These are phyloP conservation scores for Phialophora macrospora DNA, from an alignment of 2,329 filamentous ascomycete genomes.

Conservation along the genomic window DNA sequence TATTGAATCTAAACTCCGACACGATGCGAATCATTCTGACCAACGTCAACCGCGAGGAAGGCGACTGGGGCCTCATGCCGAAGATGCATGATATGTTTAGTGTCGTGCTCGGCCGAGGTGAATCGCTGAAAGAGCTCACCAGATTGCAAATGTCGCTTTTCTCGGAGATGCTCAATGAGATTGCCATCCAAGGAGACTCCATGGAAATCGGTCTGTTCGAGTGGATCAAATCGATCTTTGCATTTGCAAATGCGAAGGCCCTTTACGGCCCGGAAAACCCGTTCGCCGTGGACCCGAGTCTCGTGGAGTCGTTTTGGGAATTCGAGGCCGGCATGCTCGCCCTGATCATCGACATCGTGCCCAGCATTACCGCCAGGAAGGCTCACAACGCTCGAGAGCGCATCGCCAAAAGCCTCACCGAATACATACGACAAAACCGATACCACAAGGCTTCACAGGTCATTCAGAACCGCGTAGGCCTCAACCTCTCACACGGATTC, in stretches of 20 bases:
- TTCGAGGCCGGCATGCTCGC: conserved; percentile 46
- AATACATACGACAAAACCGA: conserved; percentile 50
- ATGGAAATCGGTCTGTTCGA: conserved; percentile 7
- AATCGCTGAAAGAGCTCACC: conserved; percentile 18
- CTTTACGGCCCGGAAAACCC: conserved; percentile 28
- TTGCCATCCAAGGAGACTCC: background rate
- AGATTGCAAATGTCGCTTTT: conserved; percentile 15
- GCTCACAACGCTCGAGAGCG: conserved; percentile 46
- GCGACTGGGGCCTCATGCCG: conserved; percentile 14
- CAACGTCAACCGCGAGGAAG: conserved; percentile 15
- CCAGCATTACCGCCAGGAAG: conserved; percentile 47
- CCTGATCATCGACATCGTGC: conserved; percentile 44
- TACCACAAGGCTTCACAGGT: conserved; percentile 49
- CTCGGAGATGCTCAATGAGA: conserved; percentile 16
- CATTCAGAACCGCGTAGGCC: conserved; percentile 46
- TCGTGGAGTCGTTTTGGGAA: conserved; percentile 41
- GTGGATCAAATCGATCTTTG: conserved; percentile 25
- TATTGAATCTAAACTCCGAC: conserved; percentile 4
- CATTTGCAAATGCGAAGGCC: conserved; percentile 24
- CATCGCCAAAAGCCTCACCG: conserved; percentile 45
- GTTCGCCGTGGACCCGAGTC: conserved; percentile 15
- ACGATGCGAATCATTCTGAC: conserved; percentile 19
- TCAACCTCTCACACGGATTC: conserved; percentile 43
- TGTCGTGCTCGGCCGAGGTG: conserved; percentile 10
- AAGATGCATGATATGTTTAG: conserved; percentile 20